A percentile compares a stretch with the other conserved stretches of the same genome.
These are phyloP conservation scores for Fusarium sp. DNA, from an alignment of 2,329 filamentous ascomycete genomes.

Conservation along the genomic window DNA sequence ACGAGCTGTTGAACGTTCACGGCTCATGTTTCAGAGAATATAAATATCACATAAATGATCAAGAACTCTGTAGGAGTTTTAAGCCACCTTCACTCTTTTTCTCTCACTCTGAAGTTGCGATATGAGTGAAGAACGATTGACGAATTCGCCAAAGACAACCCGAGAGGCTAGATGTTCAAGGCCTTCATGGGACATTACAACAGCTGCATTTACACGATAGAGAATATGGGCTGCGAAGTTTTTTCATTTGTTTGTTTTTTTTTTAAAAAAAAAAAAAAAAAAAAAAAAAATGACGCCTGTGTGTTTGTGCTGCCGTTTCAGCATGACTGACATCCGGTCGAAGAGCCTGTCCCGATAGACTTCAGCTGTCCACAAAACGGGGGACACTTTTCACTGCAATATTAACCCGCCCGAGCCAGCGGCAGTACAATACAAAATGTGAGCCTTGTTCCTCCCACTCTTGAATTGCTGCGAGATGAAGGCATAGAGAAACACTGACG, in stretches of 20 bases:
- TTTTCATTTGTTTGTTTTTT: no score
- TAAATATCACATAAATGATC: no score
- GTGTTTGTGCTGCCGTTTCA: neutral
- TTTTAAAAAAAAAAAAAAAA: no score
- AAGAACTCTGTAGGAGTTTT: neutral
- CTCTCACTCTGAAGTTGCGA: neutral
- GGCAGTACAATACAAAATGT: neutral
- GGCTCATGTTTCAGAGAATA: neutral
- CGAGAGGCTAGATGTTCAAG: neutral
- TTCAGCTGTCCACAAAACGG: no score
- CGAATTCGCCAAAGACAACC: neutral
- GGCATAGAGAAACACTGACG: neutral
- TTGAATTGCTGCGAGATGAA: neutral
- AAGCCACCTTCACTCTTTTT: no score
- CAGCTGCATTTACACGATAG: neutral
- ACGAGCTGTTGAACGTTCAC: neutral
- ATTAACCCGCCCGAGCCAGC: neutral
- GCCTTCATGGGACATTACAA: neutral
- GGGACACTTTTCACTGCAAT: no score
- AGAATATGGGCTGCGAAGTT: neutral
- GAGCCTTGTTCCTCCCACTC: neutral
- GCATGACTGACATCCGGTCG: neutral
- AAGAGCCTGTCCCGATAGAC: no score
- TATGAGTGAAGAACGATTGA: neutral
- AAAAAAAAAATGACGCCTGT: no score